Percentiles rank a stretch among this genome's conserved stretches.
Evolutionary conservation across 768 basidiomycete species (phyloP).

Genomic region (Mycena leptocephala): DNA sequence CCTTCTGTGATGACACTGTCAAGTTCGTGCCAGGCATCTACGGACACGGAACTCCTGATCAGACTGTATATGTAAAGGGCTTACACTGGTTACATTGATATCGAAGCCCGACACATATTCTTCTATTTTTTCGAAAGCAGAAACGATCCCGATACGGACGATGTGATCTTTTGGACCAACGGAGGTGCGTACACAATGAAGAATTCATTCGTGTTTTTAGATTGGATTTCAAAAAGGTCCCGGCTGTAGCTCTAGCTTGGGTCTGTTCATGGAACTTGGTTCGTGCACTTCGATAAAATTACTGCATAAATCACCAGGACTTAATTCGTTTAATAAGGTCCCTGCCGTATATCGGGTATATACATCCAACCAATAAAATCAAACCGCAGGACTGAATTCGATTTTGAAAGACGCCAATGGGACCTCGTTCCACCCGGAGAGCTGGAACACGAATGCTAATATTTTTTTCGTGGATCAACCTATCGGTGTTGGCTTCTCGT

Average conservation of each 20-base stretch:
- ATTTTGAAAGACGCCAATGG: conserved; percentile 63
- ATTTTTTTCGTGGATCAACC: too few relatives aligned
- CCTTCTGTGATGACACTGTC: conserved; percentile 58
- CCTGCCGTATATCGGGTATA: conserved; percentile 80
- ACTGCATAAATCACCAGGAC: background rate
- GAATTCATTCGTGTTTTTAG: background rate
- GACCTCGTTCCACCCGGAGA: conserved; percentile 69
- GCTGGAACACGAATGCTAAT: conserved; percentile 84
- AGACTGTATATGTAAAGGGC: conserved; percentile 52
- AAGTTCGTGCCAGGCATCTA: conserved; percentile 42
- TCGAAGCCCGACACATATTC: conserved; percentile 74
- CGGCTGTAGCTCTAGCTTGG: conserved; percentile 64
- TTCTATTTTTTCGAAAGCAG: conserved; percentile 89
- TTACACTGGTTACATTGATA: conserved; percentile 80
- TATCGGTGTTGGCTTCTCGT: too few relatives aligned
- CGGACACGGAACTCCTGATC: background rate
- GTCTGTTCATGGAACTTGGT: conserved; percentile 83
- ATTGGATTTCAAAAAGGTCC: conserved; percentile 49
- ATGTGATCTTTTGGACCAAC: conserved; percentile 73
- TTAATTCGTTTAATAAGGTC: conserved; percentile 58
- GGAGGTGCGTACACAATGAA: conserved; percentile 51
- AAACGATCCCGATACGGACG: conserved; percentile 70
- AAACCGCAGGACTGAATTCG: too few relatives aligned
- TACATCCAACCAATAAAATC: too few relatives aligned
- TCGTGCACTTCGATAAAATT: background rate